phyloP scores from a whole-genome alignment of 805 yeast species.

The Zygoascus bituminiphila region DNA sequence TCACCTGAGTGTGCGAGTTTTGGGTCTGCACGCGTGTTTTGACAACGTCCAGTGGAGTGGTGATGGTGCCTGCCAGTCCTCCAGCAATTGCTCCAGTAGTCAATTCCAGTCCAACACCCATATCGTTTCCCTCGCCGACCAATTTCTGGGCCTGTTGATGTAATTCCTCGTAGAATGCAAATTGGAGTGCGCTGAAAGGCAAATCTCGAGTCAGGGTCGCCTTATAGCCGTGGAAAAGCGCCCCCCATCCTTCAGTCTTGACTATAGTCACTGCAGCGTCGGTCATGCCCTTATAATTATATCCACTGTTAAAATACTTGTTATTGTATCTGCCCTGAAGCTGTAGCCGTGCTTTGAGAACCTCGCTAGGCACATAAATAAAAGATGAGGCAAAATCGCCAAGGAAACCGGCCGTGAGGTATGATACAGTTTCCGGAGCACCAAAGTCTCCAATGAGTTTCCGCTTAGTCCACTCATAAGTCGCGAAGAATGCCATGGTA shows the following conservation, averaged over 20 bases:
- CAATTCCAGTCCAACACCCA: slow-evolving; percentile 48
- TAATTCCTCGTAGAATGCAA: slow-evolving; percentile 84
- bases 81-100: slow-evolving; percentile 95
- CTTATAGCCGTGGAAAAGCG: slow-evolving; percentile 84
- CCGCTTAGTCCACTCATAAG: slow-evolving; percentile 79
- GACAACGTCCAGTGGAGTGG: slow-evolving; percentile 90
- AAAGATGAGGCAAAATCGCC: slow-evolving; percentile 88
- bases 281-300: slow-evolving; percentile 68
- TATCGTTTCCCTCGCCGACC: slow-evolving; percentile 23
- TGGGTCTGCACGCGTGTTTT: slow-evolving; percentile 94
- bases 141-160: slow-evolving; percentile 28
- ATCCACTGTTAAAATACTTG: slow-evolving; percentile 69
- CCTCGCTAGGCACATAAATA: slow-evolving; percentile 93
- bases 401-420: slow-evolving; percentile 78
- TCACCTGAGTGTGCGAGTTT: slow-evolving; percentile 8
- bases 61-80: slow-evolving; percentile 86
- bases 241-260: slow-evolving; percentile 59
- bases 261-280: slow-evolving; percentile 64
- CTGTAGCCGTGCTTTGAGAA: slow-evolving; percentile 85
- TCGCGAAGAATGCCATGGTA: slow-evolving; percentile 87
- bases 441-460: slow-evolving; percentile 52
- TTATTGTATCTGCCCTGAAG: slow-evolving; percentile 85
- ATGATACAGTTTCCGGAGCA: slow-evolving; percentile 70
- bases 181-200: slow-evolving; percentile 93
- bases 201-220: slow-evolving; percentile 89